phyloP scores from a whole-genome alignment of 768 basidiomycete genomes.

The Steccherinum ochraceum region DNA sequence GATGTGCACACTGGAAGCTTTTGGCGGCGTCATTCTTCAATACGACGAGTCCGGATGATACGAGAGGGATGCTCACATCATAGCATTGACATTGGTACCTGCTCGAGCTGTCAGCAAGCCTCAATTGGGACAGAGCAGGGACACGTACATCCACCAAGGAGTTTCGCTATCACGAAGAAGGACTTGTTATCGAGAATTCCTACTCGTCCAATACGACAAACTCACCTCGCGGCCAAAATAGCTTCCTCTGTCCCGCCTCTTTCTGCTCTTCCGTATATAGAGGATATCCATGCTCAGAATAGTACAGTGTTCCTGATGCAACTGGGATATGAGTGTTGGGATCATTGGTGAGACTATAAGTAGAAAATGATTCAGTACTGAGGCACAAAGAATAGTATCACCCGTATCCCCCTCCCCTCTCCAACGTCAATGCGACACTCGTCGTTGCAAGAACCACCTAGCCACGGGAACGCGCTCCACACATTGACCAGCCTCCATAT shows the following conservation, averaged over 20 bases:
- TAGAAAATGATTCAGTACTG: not conserved
- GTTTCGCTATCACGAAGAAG: constrained; percentile 38
- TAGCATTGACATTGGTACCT: constrained; percentile 64
- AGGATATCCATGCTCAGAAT: constrained; percentile 42
- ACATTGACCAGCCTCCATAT: too few species aligned
- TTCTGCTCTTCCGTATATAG: constrained; percentile 53
- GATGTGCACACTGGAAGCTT: constrained; percentile 51
- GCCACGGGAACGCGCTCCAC: not conserved
- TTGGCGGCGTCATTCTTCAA: not conserved
- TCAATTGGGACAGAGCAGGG: not conserved
- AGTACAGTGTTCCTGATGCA: constrained; percentile 29
- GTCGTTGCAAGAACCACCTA: not conserved
- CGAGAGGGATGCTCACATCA: constrained; percentile 36
- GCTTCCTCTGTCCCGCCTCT: constrained; percentile 37
- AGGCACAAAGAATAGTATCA: not conserved
- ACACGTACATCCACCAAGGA: constrained; percentile 67
- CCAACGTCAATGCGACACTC: too few species aligned
- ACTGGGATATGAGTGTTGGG: constrained; percentile 10
- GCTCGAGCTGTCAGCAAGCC: not conserved
- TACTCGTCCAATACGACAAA: not conserved
- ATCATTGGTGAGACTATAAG: constrained; percentile 9
- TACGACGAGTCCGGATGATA: too few species aligned
- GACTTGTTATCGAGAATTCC: not conserved
- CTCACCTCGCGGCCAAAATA: constrained; percentile 64
- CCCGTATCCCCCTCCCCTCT: too few species aligned